Base-by-base conservation (phyloP, 2,329 filamentous ascomycete species). In the Chaetomium strumarium region DNA sequence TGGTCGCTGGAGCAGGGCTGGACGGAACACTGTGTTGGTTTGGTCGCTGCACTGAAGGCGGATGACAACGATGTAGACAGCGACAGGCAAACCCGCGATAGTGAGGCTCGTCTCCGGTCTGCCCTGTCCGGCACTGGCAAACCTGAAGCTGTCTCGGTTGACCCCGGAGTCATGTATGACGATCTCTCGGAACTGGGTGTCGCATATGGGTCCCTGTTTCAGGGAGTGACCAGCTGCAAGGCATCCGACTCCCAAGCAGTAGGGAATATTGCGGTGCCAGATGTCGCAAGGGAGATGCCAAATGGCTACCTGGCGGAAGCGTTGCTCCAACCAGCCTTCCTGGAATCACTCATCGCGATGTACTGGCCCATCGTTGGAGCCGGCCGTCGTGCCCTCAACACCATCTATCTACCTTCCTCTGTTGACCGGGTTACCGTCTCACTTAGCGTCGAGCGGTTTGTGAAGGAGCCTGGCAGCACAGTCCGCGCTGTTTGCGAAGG, bases 11-110 rank as follows among this genome's bases (percentile, higher is more conserved):
- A 65, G 12, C 70, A 75, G 38, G 75, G 76, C 11, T 84, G 80
- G 80, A 74, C 74, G 0, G 77, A 83, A 59, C 76, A 84, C 60
- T 83, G 79, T 62, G 70, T 73, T 46, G 78, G 78, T n/a, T 66
- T 78, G 2, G 68, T 82, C 10, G 65, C 70, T 6, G 69, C 75
- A 3, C 64, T 66, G 42, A 56, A 63, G 9, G 58, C 59, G 8
- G 67, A 72, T 12, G 55, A 62, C 1, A 73, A 75, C 54, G 69
- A 70, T 6, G 69, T 77, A 1, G 70, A 75, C 45, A 66, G 68
- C 30, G 59, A 59, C n/a, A 64, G 63, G 51, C 66, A 64, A 44
- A 60, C 40, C 37, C 56, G 63, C 11, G 62, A 64, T 5, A 62
- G 65, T 1, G 59, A 64, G 14, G 53, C 64, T n/a, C 56, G 62